These are phyloP conservation scores for Solanum ossicruentum DNA, from an alignment of 257 asterid genomes.

Conservation along the genomic window DNA sequence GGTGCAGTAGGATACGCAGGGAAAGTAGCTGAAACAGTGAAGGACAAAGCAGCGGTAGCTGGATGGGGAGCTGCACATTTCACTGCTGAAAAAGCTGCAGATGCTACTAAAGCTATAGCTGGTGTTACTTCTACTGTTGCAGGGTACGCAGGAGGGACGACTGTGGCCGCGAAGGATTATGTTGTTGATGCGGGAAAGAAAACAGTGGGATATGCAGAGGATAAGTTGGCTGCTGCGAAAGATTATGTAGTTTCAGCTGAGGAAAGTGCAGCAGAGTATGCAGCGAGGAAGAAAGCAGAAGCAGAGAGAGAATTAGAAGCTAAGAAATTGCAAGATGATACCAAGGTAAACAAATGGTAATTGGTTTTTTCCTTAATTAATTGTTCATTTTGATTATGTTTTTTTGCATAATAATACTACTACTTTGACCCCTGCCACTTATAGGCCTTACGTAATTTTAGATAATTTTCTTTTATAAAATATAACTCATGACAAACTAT, in stretches of 20 bases:
- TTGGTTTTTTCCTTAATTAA: not conserved
- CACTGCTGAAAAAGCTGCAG: slow-evolving; percentile 46
- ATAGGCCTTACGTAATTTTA: no score
- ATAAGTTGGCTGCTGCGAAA: slow-evolving; percentile 43
- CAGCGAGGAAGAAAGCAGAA: slow-evolving; percentile 55
- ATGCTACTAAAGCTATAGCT: slow-evolving; percentile 47
- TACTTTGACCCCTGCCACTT: not conserved
- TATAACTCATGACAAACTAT: no score
- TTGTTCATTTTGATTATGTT: not conserved
- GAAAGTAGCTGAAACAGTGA: slow-evolving; percentile 34
- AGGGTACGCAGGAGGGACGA: slow-evolving; percentile 35
- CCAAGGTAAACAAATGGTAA: slow-evolving; percentile 12
- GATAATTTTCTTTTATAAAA: no score
- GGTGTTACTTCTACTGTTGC: slow-evolving; percentile 39
- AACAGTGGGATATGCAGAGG: slow-evolving; percentile 27
- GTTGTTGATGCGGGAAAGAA: slow-evolving; percentile 56
- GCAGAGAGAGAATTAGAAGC: slow-evolving; percentile 25
- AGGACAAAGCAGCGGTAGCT: slow-evolving; percentile 48
- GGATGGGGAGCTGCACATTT: slow-evolving; percentile 79
- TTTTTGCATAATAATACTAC: not conserved
- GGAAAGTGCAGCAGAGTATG: slow-evolving; percentile 57
- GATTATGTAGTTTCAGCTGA: slow-evolving; percentile 44
- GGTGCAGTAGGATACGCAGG: slow-evolving; percentile 40
- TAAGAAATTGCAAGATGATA: slow-evolving; percentile 7
- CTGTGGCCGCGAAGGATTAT: slow-evolving; percentile 37